Conservation (phyloP, 495 filamentous ascomycete genomes). For the Podospora comata region DNA sequence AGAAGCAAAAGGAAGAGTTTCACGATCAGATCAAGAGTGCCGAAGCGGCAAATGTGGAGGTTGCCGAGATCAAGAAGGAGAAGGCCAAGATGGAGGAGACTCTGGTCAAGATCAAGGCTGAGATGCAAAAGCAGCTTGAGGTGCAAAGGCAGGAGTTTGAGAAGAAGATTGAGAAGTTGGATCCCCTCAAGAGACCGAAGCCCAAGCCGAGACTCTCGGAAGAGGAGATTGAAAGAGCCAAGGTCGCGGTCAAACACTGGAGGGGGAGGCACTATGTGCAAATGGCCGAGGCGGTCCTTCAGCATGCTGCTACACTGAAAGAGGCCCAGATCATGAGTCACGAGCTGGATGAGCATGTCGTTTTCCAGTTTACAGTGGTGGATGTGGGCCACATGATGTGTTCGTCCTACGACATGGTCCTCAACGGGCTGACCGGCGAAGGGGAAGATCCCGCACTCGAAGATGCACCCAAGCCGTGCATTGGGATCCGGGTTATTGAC, state of each 20-base stretch:
- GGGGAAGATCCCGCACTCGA: constrained; percentile 85
- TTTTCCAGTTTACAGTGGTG: constrained; percentile 93
- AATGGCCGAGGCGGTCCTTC: constrained; percentile 90
- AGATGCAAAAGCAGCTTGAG: constrained; percentile 79
- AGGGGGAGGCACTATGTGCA: constrained; percentile 79
- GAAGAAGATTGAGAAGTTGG: constrained; percentile 49
- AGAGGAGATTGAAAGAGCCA: constrained; percentile 67
- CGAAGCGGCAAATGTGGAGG: constrained; percentile 72
- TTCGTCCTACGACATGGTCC: constrained; percentile 92
- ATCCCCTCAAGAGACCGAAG: constrained; percentile 47
- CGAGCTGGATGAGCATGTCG: constrained; percentile 87
- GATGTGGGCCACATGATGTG: constrained; percentile 83
- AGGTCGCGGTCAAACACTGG: constrained; percentile 68
- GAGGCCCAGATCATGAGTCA: constrained; percentile 98
- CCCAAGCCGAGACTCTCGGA: constrained; percentile 63
- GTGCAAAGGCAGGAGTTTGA: constrained; percentile 76
- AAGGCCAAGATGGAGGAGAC: constrained; percentile 85
- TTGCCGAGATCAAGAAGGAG: constrained; percentile 80
- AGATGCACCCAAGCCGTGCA: constrained; percentile 78
- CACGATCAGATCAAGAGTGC: constrained; percentile 75
- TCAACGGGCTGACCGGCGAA: constrained; percentile 84
- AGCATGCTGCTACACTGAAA: constrained; percentile 82
- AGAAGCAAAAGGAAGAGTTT: constrained; percentile 82
- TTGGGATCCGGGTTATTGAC: constrained; percentile 88
- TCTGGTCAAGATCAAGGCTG: constrained; percentile 70